Evolutionary conservation across 2,329 filamentous ascomycete species (phyloP), one percentile per base, ranked within the genome.

Genomic region (Stachybotrys echinatus): DNA sequence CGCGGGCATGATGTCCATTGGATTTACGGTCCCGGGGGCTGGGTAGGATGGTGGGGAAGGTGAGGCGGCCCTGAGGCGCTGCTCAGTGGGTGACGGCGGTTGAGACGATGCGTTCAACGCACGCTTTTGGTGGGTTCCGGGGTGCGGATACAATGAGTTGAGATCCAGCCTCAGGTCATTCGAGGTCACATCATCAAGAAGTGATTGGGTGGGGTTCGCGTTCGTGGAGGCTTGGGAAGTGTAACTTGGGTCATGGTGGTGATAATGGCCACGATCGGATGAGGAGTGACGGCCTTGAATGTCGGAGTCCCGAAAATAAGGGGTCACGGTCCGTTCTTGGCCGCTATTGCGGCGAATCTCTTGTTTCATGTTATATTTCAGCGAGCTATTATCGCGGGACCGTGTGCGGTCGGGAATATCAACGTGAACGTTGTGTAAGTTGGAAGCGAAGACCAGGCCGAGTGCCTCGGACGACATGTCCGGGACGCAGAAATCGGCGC

Each of bases 1-100:
- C 3, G 70, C 63, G 5, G 70, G 73, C 76, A 78, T 79, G 23
- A 80, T 73, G 45, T 77, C 74, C 71, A 77, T 77, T 1, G 76
- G 76, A 39, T 79, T 79, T 10, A 76, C 75, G 4, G 75, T 79
- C 31, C 73, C 74, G 3, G 72, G 70, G 2, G 70, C 66, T 34
- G 74, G 65, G 45, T 67, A 55, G 5, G 50, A 48, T 12, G 68
- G 61, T 42, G 66, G 61, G 19, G 61, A 62, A 45, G 65, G 58
- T 21, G 62, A 61, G 7, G 55, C 50, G 47, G 52, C 50, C 48
- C 52, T 56, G 34, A 61, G 56, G 42, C 56, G 60, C 48, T 53
- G 53, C 10, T 58, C 51, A 21, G 49, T 45, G 6, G 59, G 57
- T 38, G 62, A 57, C 17, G 63, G 61, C 3, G 17, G 17, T 20